Percentiles rank a stretch among this genome's conserved stretches.
These are phyloP conservation scores for Arabidopsis hybrid DNA, from an alignment of 441 rosid species.

Conservation along the genomic window DNA sequence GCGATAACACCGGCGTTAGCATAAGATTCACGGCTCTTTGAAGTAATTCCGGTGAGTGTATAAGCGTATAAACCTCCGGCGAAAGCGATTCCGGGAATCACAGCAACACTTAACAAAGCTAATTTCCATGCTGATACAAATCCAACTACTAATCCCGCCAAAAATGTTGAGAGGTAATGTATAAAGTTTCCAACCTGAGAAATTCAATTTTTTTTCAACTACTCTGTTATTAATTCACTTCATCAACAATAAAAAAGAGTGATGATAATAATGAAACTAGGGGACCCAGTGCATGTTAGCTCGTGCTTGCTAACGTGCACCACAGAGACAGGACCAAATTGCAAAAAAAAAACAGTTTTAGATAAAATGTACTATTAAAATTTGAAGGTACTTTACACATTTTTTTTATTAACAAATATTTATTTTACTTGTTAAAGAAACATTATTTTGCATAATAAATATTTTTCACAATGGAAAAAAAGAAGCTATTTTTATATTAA, in stretches of 20 bases:
- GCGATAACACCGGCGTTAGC: slow-evolving; percentile 96
- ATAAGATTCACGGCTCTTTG: slow-evolving; percentile 98
- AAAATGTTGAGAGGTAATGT: slow-evolving; percentile 92
- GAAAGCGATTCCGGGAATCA: slow-evolving; percentile 98
- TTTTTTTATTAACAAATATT: too few species aligned
- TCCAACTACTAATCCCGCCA: slow-evolving; percentile 98
- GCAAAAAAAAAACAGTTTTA: too few species aligned
- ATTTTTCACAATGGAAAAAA: too few species aligned
- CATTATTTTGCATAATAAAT: too few species aligned
- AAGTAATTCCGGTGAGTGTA: slow-evolving; percentile 94
- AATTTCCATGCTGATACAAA: slow-evolving; percentile 99
- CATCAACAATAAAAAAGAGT: too few species aligned
- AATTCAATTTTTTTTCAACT: neutral
- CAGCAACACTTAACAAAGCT: slow-evolving; percentile 92
- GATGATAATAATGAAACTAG: too few species aligned
- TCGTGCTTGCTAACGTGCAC: too few species aligned
- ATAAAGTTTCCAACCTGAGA: slow-evolving; percentile 95
- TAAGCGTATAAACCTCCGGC: slow-evolving; percentile 99
- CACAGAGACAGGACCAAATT: too few species aligned
- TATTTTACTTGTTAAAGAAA: too few species aligned
- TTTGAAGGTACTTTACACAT: too few species aligned
- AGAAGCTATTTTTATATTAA: too few species aligned
- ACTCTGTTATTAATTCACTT: neutral
- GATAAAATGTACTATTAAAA: too few species aligned
- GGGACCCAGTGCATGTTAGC: slow-evolving; percentile 37